Evolutionary conservation across 2,329 filamentous ascomycete species (phyloP), one percentile per base, ranked within the genome.

Genomic region (Dryadomyces quercivorus): DNA sequence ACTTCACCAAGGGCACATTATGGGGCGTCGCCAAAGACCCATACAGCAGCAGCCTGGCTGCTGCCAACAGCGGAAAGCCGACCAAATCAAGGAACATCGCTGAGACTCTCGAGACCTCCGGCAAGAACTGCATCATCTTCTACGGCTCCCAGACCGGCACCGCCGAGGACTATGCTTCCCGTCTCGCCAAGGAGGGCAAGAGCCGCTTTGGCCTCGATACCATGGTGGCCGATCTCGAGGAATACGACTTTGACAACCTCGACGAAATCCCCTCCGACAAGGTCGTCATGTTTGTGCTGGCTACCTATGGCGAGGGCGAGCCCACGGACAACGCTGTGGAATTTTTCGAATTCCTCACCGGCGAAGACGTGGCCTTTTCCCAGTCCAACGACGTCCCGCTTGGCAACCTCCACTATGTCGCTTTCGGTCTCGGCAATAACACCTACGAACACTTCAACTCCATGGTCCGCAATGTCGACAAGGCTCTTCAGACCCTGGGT

Each of bases 381-480:
- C 81, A 90, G 65, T 80, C 83, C 63, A 72, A 70, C 48, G 86
- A 92, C 21, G 79, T 85, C 58, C 80, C 92, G 51, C 81, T 98
- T 54, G 76, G 73, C 52, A 91, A 88, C 64, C 80, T 98, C 66
- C 92, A 91, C 69, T 98, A 91, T 66, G 90, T 98, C 65, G 81
- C 90, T 55, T 98, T 98, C 64, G 93, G 93, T 65, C 82, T 98
- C 43, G 93, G 93, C 61, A 98, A 98, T 77, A 98, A 97, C 76
- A 97, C 93, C 31, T 98, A 98, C 68, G 93, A 98, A 68, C 93
- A 98, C 76, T 98, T 96, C 78, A 98, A 98, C 75, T 86, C 86
- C 52, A 95, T 98, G 89, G 91, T 98, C 57, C 89, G 92, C 68
- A 88, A 92, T 59, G 85, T 97, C 56, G 83, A 93, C 72, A 83